Evolutionary conservation across 2,329 filamentous ascomycete genomes (phyloP), one percentile per base, ranked within the genome.

Genomic region (Epichloe baconii): DNA sequence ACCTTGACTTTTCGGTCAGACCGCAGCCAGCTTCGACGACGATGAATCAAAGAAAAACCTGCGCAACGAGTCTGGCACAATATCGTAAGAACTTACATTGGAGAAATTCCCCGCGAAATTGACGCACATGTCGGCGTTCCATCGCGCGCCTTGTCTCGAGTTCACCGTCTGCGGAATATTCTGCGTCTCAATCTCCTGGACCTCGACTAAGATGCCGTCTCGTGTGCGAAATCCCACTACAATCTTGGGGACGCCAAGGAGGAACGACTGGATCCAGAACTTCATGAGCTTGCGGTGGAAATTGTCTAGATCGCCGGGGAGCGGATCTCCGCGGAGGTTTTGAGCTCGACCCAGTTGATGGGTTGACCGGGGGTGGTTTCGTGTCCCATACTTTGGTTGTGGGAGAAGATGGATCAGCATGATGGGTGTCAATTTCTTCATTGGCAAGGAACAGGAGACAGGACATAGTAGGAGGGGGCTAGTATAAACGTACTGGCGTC

Each of bases 251-350:
- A 97, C 90, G 41, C 91, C 91, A 2, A 98, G 82, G 2, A 98
- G 75, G 63, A 95, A 98, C 0, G 87, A 95, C 66, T 97, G 93
- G 14, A 91, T 88, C 93, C 93, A 98, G 69, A 91, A 95, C 62
- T 94, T 94, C 68, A 95, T 79, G 50, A 97, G 76, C 65, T 97
- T 97, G 47, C 86, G 80, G 67, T 96, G 87, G 64, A 91, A 95
- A 55, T 82, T 85, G 19, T 83, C 68, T 62, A 81, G 75, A 60
- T 93, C 86, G 45, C 80, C 76, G 2, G 83, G 54, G 78, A 78
- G 48, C 74, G 74, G 47, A 91, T 82, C 56, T 85, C 82, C 41
- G 79, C 83, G n/a, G 82, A 80, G 0, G 93, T 98, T 66, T 98
- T 98, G 52, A 98, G 77, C 67, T 98, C 93, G 35, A 97, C 84